Conservation (phyloP, 495 filamentous ascomycete genomes). For the Cenococcum geophilum region DNA sequence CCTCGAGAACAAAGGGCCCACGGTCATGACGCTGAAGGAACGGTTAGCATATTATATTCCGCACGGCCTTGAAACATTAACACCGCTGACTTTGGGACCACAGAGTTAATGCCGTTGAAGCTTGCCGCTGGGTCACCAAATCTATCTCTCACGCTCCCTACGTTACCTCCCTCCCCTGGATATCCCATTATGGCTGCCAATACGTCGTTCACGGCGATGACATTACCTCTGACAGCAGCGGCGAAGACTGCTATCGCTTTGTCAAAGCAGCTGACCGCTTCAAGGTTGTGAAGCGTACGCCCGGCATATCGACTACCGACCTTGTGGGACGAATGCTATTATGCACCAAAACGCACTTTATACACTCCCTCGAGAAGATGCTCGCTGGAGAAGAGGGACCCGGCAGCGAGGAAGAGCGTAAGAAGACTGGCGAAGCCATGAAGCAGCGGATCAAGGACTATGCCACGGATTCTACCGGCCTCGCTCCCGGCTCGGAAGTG, state of each 20-base stretch:
- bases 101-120: slow-evolving; percentile 76
- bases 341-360: slow-evolving; percentile 83
- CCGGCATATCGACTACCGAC: slow-evolving; percentile 94
- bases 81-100: slow-evolving; percentile 4
- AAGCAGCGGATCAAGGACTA: slow-evolving; percentile 70
- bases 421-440: slow-evolving; percentile 55
- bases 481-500: slow-evolving; percentile 65
- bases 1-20: slow-evolving; percentile 92
- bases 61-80: not conserved
- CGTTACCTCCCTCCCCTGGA: slow-evolving; percentile 88
- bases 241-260: slow-evolving; percentile 94
- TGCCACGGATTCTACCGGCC: slow-evolving; percentile 74
- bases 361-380: slow-evolving; percentile 61
- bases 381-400: slow-evolving; percentile 67
- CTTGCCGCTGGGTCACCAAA: slow-evolving; percentile 86
- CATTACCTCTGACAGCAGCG: slow-evolving; percentile 75
- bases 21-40: slow-evolving; percentile 90
- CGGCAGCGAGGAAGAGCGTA: slow-evolving; percentile 60
- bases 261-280: slow-evolving; percentile 90
- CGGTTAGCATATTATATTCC: slow-evolving; percentile 47
- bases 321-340: slow-evolving; percentile 94
- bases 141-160: slow-evolving; percentile 85
- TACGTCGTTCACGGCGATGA: slow-evolving; percentile 93
- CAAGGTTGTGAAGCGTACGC: slow-evolving; percentile 91
- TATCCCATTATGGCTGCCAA: slow-evolving; percentile 85